These are phyloP conservation scores for Rhodamnia argentea DNA, from an alignment of 345 rosid species.

Conservation along the genomic window DNA sequence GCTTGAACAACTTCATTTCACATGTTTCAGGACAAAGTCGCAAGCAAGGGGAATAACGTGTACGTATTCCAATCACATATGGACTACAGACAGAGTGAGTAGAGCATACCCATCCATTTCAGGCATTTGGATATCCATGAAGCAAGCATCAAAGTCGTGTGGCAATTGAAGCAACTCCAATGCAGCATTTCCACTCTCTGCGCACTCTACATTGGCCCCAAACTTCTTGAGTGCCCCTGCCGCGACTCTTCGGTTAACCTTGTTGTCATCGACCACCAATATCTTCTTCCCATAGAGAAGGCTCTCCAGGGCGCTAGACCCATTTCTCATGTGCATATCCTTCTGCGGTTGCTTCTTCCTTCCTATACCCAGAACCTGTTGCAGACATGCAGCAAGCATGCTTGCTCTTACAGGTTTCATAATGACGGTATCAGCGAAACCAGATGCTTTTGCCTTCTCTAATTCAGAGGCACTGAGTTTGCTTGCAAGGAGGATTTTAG, in stretches of 20 bases:
- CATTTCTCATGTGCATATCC: constrained; percentile 19
- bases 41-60: background rate
- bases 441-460: constrained; percentile 69
- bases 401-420: constrained; percentile 96
- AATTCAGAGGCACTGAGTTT: constrained; percentile 53
- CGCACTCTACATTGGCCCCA: constrained; percentile 88
- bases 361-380: constrained; percentile 64
- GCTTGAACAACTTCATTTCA: background rate
- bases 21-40: background rate
- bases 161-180: constrained; percentile 64
- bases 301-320: constrained; percentile 37
- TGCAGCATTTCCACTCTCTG: constrained; percentile 79
- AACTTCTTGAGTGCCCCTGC: constrained; percentile 91
- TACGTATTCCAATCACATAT: background rate
- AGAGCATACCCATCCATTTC: constrained; percentile 91
- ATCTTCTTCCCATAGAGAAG: constrained; percentile 71
- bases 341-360: constrained; percentile 42
- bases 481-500: constrained; percentile 75
- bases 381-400: constrained; percentile 95
- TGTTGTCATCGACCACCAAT: constrained; percentile 90
- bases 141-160: constrained; percentile 86
- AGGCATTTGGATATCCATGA: constrained; percentile 99
- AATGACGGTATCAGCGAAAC: constrained; percentile 78
- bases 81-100: background rate
- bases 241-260: constrained; percentile 84